Percentiles rank a stretch among this genome's conserved stretches.
Conservation (phyloP, 139 green algal species). For the Ulvella scutata region DNA sequence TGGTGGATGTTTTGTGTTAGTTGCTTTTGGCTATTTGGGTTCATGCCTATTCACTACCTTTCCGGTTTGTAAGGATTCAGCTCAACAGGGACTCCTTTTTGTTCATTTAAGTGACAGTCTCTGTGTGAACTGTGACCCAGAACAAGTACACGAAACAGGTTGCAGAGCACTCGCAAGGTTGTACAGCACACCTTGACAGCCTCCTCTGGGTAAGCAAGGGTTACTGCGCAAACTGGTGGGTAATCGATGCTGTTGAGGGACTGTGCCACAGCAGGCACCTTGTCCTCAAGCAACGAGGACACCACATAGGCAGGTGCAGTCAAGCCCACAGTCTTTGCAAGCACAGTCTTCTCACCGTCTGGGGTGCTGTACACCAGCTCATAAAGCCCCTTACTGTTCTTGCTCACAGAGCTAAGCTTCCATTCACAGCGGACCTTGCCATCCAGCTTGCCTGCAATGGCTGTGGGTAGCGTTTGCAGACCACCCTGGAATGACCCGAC, state of each 20-base stretch:
- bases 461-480: conserved; percentile 76
- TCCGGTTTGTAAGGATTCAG: no score
- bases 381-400: conserved; percentile 26
- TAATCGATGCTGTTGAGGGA: conserved; percentile 82
- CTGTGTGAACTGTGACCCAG: no score
- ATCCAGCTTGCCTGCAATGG: conserved; percentile 59
- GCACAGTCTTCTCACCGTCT: conserved; percentile 31
- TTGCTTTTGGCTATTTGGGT: no score
- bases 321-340: conserved; percentile 50
- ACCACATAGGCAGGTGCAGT: conserved; percentile 83
- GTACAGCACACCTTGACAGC: not conserved
- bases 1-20: no score
- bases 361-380: conserved; percentile 74
- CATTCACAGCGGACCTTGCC: conserved; percentile 53
- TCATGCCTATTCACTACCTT: no score
- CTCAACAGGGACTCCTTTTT: no score
- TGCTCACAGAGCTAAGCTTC: conserved; percentile 65
- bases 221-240: conserved; percentile 88
- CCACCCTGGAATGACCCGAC: conserved; percentile 87
- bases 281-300: conserved; percentile 49
- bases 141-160: no score
- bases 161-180: no score
- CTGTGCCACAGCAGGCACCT: conserved; percentile 28
- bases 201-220: conserved; percentile 60
- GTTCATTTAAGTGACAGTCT: no score